These are phyloP conservation scores for Cryptococcus sp. DNA, from an alignment of 1,284 basidiomycete genomes.

Conservation along the genomic window DNA sequence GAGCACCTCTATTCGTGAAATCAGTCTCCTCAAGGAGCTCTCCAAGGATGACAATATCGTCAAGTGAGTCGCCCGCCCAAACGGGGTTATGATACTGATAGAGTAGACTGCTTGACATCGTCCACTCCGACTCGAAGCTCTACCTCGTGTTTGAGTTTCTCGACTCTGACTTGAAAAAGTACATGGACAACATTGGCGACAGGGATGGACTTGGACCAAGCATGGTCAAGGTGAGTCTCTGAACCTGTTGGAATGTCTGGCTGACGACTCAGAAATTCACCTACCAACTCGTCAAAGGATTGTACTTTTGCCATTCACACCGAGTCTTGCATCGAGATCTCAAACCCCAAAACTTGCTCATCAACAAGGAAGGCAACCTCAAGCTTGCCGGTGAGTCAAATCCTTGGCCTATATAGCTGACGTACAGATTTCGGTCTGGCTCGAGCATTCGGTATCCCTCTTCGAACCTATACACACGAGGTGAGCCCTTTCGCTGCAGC, in stretches of 20 bases:
- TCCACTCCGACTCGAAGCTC: slow-evolving; percentile 95
- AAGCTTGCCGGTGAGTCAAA: slow-evolving; percentile 60
- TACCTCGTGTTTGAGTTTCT: slow-evolving; percentile 99
- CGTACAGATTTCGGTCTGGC: slow-evolving; percentile 82
- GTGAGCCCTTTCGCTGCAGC: slow-evolving; percentile 46
- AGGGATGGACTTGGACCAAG: slow-evolving; percentile 87
- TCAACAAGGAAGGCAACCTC: slow-evolving; percentile 93
- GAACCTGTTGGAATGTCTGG: background rate
- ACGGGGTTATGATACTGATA: too few relatives aligned
- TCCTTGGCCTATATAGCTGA: background rate
- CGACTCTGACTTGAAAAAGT: slow-evolving; percentile 97
- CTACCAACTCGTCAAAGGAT: slow-evolving; percentile 93
- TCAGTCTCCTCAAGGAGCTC: slow-evolving; percentile 92
- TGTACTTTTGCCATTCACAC: slow-evolving; percentile 98
- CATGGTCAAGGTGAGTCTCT: slow-evolving; percentile 85
- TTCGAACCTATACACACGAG: slow-evolving; percentile 95
- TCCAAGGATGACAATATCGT: slow-evolving; percentile 90
- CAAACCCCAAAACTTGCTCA: slow-evolving; percentile 95
- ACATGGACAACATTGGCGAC: slow-evolving; percentile 98
- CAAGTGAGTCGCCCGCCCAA: slow-evolving; percentile 41
- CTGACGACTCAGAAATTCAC: slow-evolving; percentile 44
- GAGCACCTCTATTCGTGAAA: slow-evolving; percentile 94
- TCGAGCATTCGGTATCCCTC: slow-evolving; percentile 89
- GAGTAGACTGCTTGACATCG: slow-evolving; percentile 90
- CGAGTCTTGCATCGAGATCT: slow-evolving; percentile 95